A percentile compares a stretch with the other conserved stretches of the same genome.
Conservation (phyloP, 306 rosid genomes). For the Fagus sylvatica region DNA sequence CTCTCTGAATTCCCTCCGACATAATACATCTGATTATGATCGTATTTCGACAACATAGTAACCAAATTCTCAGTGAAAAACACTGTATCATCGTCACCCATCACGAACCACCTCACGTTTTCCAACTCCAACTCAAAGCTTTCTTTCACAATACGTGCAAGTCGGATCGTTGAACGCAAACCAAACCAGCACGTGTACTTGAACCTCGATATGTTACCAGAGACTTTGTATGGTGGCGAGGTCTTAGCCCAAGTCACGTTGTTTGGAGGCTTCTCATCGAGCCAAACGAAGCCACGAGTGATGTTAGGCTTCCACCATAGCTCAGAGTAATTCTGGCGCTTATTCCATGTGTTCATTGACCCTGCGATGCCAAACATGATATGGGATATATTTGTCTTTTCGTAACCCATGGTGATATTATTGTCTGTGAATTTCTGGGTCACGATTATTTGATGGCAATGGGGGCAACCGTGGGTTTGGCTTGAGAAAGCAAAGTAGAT, state of each 20-base stretch:
- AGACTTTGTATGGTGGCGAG: conserved; percentile 44
- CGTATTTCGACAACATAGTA: conserved; percentile 60
- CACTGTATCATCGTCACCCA: conserved; percentile 89
- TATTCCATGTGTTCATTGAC: conserved; percentile 48
- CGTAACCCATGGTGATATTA: background rate
- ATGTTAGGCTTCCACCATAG: conserved; percentile 59
- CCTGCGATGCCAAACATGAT: conserved; percentile 66
- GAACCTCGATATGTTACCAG: conserved; percentile 50
- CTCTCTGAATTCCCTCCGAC: conserved; percentile 78
- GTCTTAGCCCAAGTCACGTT: conserved; percentile 46
- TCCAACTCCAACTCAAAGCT: conserved; percentile 59
- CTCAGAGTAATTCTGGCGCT: conserved; percentile 46
- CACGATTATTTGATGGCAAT: background rate
- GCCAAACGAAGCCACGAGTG: conserved; percentile 70
- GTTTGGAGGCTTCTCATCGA: conserved; percentile 32
- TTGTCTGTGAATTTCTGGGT: background rate
- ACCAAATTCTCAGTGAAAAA: conserved; percentile 63
- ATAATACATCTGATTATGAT: conserved; percentile 79
- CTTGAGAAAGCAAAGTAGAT: conserved; percentile 32
- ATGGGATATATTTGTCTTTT: conserved; percentile 58
- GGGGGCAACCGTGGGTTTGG: conserved; percentile 8
- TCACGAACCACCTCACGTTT: conserved; percentile 73
- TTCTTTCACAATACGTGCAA: conserved; percentile 76
- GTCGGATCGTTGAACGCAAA: conserved; percentile 60
- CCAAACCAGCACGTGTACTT: conserved; percentile 62